Base-by-base conservation (phyloP, 1,139 yeast species). In the Kodamaea plutei region DNA sequence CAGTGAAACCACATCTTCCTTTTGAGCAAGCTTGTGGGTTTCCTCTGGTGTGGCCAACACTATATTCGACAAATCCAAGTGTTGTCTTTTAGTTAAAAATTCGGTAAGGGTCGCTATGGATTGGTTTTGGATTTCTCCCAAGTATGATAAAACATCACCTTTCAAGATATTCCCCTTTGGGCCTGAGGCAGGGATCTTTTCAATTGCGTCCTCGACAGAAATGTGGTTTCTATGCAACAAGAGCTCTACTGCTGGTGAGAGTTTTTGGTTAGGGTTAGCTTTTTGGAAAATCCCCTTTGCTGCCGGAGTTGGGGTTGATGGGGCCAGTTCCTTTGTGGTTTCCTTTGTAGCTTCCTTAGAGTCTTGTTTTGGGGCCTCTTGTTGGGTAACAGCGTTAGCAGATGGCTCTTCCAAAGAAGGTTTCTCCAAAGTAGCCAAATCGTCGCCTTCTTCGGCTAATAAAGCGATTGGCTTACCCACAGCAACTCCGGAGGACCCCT, bases 401-500 rank as follows among this genome's bases (percentile, higher is more conserved):
- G 58, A 54, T 11, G 58, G 56, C n/a, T 50, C 48, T 15, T 55
- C 65, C 17, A 60, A 54, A 9, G 58, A 54, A 14, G 96, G 95
- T 39, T 71, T 60, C 43, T 75, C 79, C 42, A 89, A 61, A 10
- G 73, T 58, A 8, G 73, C 50, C 44, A 89, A 54, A 49, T 88
- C 95, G 52, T 91, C 98, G 20, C 79, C 94, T 2, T 77, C 81
- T 47, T 89, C 97, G 6, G 96, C 96, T 38, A 84, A 49, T 35
- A 76, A 76, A 1, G 96, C 98, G 59, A 91, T 91, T 18, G 95
- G 81, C 32, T 73, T 66, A 5, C 96, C 96, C n/a, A 91, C 97
- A 8, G 79, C 76, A 33, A 91, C 68, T 19, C 80, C 91, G 39
- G 76, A 78, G 26, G 77, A 75, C 5, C 98, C 98, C 37, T 84